Percentiles rank a stretch among this genome's conserved stretches.
Conservation (phyloP, 768 basidiomycete genomes). For the Flagelloscypha sp. region DNA sequence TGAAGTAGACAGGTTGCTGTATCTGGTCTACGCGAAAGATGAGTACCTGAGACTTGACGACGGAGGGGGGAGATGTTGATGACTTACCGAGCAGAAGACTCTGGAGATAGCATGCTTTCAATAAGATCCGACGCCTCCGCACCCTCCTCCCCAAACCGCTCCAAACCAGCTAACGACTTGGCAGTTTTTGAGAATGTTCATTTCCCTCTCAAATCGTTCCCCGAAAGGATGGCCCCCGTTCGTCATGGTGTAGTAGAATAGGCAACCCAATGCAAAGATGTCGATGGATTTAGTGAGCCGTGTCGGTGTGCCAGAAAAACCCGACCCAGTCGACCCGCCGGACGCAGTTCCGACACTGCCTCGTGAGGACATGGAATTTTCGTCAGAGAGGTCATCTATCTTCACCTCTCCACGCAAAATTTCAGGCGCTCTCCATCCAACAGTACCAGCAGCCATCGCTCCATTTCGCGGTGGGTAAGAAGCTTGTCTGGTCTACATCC, state of each 20-base stretch:
- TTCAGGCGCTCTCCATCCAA: slow-evolving; percentile 97
- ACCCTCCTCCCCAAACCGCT: slow-evolving; percentile 87
- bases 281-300: slow-evolving; percentile 92
- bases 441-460: slow-evolving; percentile 82
- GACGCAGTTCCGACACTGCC: slow-evolving; percentile 52
- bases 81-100: slow-evolving; percentile 66
- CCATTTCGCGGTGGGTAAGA: slow-evolving; percentile 89
- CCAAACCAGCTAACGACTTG: slow-evolving; percentile 61
- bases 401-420: slow-evolving; percentile 91
- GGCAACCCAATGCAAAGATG: slow-evolving; percentile 91
- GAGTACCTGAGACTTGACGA: too few relatives aligned
- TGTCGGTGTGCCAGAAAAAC: slow-evolving; percentile 48
- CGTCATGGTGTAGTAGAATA: slow-evolving; percentile 90
- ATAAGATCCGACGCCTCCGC: slow-evolving; percentile 86
- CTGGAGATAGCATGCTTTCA: slow-evolving; percentile 64
- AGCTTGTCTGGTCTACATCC: slow-evolving; percentile 93
- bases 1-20: slow-evolving; percentile 83
- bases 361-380: slow-evolving; percentile 55
- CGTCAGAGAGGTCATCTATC: slow-evolving; percentile 68
- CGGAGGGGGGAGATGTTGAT: slow-evolving; percentile 4
- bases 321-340: slow-evolving; percentile 22
- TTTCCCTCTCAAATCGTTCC: slow-evolving; percentile 86
- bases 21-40: slow-evolving; percentile 63
- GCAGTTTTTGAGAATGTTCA: slow-evolving; percentile 84
- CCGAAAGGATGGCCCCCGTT: slow-evolving; percentile 92